phyloP scores from a whole-genome alignment of 768 basidiomycete species.

The Mycena leptocephala region DNA sequence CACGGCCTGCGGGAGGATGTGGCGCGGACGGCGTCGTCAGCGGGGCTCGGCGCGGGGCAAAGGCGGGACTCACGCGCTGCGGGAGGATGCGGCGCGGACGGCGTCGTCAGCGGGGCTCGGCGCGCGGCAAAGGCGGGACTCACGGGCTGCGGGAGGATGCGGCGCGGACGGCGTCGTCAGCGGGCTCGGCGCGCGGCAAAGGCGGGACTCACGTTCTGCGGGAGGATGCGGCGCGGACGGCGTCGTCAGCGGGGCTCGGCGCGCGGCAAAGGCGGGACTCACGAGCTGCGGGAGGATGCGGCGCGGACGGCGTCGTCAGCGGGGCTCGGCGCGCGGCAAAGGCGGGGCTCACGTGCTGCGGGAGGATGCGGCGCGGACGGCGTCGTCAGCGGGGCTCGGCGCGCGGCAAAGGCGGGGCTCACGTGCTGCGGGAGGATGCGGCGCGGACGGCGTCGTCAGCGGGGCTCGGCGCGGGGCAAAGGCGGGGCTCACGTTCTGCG shows the following conservation, averaged over 20 bases:
- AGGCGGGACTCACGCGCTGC: background rate
- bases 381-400: background rate
- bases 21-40: too few species aligned
- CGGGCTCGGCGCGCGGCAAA: background rate
- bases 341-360: background rate
- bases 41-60: background rate
- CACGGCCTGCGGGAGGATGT: background rate
- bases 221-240: background rate
- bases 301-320: too few species aligned
- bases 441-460: background rate
- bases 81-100: background rate
- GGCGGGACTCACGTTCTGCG: background rate
- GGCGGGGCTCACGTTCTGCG: background rate
- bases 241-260: background rate
- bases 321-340: background rate
- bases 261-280: background rate
- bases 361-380: too few species aligned
- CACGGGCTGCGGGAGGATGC: background rate
- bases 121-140: background rate
- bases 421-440: background rate
- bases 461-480: background rate
- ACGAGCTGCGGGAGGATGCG: too few species aligned
- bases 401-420: background rate
- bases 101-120: constrained; percentile 5
- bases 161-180: background rate